Conservation (phyloP, 2,329 filamentous ascomycete species). For the Epichloe brachyelytri region DNA sequence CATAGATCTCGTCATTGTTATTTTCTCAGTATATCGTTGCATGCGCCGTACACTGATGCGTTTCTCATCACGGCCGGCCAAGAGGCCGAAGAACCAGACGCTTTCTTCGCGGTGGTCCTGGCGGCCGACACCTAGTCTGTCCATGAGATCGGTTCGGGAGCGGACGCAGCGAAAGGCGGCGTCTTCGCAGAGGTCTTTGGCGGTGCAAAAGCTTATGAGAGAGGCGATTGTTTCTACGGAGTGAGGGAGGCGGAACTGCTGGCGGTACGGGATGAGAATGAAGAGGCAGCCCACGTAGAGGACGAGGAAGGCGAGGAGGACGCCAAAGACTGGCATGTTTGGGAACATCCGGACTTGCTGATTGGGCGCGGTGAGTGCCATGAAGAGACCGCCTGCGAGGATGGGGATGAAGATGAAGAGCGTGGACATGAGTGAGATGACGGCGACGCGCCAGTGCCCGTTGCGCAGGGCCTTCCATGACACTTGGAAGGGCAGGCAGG, state of each 20-base stretch:
- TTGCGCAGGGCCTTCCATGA: constrained; percentile 45
- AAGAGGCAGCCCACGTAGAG: constrained; percentile 55
- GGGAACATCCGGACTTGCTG: constrained; percentile 53
- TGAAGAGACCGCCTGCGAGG: constrained; percentile 58
- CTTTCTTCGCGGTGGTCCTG: constrained; percentile 32
- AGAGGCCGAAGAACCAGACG: constrained; percentile 37
- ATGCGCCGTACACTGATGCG: constrained; percentile 31
- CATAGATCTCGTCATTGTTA: constrained; percentile 14
- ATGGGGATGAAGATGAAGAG: constrained; percentile 52
- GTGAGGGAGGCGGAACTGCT: constrained; percentile 57
- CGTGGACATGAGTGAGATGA: constrained; percentile 45
- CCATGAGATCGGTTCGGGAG: constrained; percentile 56
- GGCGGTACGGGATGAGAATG: constrained; percentile 47
- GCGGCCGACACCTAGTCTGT: constrained; percentile 46
- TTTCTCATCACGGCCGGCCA: constrained; percentile 26
- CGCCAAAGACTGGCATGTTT: constrained; percentile 58
- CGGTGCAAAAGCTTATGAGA: constrained; percentile 63
- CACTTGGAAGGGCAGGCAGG: constrained; percentile 48
- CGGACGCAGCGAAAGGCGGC: constrained; percentile 56
- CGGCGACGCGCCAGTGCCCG: constrained; percentile 52
- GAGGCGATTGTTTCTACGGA: constrained; percentile 60
- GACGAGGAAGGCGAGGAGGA: constrained; percentile 57
- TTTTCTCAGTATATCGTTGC: constrained; percentile 32
- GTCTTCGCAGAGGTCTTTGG: constrained; percentile 59
- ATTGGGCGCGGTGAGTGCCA: constrained; percentile 49